Base-by-base conservation (phyloP, 306 rosid species). In the Cucurbita ficifolia region DNA sequence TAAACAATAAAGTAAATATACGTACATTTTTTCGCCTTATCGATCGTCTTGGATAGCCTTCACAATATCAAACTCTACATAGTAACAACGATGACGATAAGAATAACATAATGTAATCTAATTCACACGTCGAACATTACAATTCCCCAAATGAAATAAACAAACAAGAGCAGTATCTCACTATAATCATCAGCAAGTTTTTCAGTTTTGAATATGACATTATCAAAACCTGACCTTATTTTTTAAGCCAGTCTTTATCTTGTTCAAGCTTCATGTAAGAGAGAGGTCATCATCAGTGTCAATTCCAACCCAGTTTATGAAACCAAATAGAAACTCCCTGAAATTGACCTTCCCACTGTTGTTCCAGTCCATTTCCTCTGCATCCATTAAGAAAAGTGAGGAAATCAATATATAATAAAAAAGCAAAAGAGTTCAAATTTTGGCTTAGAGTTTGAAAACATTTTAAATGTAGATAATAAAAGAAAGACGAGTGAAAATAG, bases 351-450 rank as follows among this genome's bases (percentile, higher is more conserved):
- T 79, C 50, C 96, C 96, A 70, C 84, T 88, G 71, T 79, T 86
- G 85, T 88, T 90, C 92, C 96, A 88, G 82, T 92, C 96, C 91
- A 92, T 90, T 85, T 92, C 96, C 70, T 76, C 96, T 87, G 87
- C 59, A 77, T 49, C 29, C 61, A 76, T 76, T 14, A 36, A 36
- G 16, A 8, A 29, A 57, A 6, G 14, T 51, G 68, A 51, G 48
- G 19, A 52, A 70, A 68, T 50, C 35, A 56, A 10, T 40, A 68
- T 2, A 60, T 55, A 74, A 73, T 55, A 14, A 29, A 8, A 57
- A 11, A 70, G 13, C 45, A 29, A 40, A 79, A 35, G 29, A 24
- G 29, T 24, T 24, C 29, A 24, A 24, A 24, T 24, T 24, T 24
- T 24, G 1, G 29, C 29, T 24, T 24, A 24, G 33, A 39, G 5